Base-by-base conservation (phyloP, 495 filamentous ascomycete species). In the Alectoria sarmentosa region DNA sequence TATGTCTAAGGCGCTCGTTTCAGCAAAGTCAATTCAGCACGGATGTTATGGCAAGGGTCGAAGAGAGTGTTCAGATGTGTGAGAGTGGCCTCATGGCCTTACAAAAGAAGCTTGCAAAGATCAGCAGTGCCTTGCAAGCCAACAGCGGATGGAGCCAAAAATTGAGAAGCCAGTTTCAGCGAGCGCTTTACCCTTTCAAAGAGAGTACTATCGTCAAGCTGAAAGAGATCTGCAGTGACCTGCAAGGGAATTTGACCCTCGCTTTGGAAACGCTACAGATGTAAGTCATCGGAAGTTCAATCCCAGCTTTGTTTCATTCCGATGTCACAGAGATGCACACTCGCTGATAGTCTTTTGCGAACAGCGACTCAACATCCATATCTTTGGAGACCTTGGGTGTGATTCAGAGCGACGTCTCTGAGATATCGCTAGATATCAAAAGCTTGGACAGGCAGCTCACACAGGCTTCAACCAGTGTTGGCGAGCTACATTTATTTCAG, bases 51-150 rank as follows among this genome's bases (percentile, higher is more conserved):
- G 37, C n/a, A 10, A 28, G 46, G 34, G 66, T 61, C 3, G 54
- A 54, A 39, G 61, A 60, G 30, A 48, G 67, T 46, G 66, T 69
- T 36, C 15, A 3, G 9, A 61, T 56, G 26, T 69, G 65, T 34
- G 37, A 60, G 42, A 32, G 37, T 46, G 55, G 48, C n/a, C 15
- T 69, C n/a, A 8, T 30, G 3, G 28, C 28, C 21, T 48, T 69
- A 21, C 13, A 61, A 39, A 46, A 38, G 32, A 69, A 69, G 55
- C 62, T 69, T 59, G 55, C 49, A 17, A 69, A 69, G 66, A 68
- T 69, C 39, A 39, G 52, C 9, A 39, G 39, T 28, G 30, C 14
- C 21, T n/a, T 23, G 26, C 55, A 62, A n/a, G 34, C 46, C 21
- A 54, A 58, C 28, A 4, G 15, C 10, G 41, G 39, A n/a, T 58